Base-by-base conservation (phyloP, 2,329 filamentous ascomycete species). In the Aspergillus aculeatinus region DNA sequence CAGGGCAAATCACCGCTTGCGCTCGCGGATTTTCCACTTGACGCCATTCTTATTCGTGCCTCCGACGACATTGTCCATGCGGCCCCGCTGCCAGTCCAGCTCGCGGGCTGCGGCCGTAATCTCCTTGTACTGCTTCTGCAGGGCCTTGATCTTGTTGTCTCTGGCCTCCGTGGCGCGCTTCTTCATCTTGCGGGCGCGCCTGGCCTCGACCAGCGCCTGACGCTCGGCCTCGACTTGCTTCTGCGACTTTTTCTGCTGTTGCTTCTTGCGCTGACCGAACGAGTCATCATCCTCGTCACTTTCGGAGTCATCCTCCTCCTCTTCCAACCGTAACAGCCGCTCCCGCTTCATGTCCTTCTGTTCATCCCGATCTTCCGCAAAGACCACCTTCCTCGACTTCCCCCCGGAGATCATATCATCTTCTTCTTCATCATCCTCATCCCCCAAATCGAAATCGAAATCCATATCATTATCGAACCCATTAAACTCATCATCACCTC, bases 1-100 rank as follows among this genome's bases (percentile, higher is more conserved):
- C 5, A 29, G 27, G 27, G 9, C 27, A 25, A 25, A 66, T 68
- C 60, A 69, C 65, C 59, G 63, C 78, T 87, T 88, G 65, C 86
- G 77, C 76, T 87, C 84, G 58, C 85, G 77, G 49, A 85, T 77
- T 77, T 87, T 88, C 80, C 85, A 89, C 68, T 86, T 87, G 67
- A 85, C 77, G 9, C 86, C 86, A 59, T 83, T 78, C 74, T 87
- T 87, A 73, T 87, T 88, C 57, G 83, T 79, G 0, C 86, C 86
- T 19, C 85, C 86, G 3, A 85, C 77, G 2, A 79, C 82, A 61
- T 83, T 82, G 64, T 80, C 82, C 85, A 88, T 88, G 72, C 82
- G 83, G 10, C 82, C 85, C 51, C 85, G 79, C 71, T 88, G 86
- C 63, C 81, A 72, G 48, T 87, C 85, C 23, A 88, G 72, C 67